phyloP scores from a whole-genome alignment of 495 filamentous ascomycete species.

The Aspergillus wentii region DNA sequence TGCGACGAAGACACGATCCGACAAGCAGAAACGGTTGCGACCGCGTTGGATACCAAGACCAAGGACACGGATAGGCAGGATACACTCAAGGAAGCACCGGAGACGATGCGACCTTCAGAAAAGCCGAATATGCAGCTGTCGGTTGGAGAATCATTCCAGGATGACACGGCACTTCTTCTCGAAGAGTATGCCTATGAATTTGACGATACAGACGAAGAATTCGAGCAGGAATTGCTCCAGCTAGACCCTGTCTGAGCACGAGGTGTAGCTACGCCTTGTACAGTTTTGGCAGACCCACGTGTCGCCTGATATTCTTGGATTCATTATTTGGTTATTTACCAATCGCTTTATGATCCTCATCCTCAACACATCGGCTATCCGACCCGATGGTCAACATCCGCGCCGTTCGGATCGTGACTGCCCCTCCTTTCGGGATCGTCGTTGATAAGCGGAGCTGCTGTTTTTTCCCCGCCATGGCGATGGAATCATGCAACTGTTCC shows the following conservation, averaged over 20 bases:
- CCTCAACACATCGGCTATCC: too few species aligned
- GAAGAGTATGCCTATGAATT: slow-evolving; percentile 30
- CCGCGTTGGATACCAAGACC: neutral
- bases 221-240: slow-evolving; percentile 20
- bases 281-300: too few species aligned
- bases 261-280: too few species aligned
- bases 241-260: slow-evolving; percentile 12
- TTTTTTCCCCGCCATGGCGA: slow-evolving; percentile 1
- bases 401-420: slow-evolving; percentile 19
- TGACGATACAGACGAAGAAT: slow-evolving; percentile 22
- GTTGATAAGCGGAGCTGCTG: slow-evolving; percentile 9
- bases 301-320: too few species aligned
- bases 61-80: neutral
- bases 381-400: slow-evolving; percentile 22
- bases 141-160: slow-evolving; percentile 30
- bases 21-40: slow-evolving; percentile 15
- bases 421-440: slow-evolving; percentile 13
- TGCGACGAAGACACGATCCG: slow-evolving; percentile 30
- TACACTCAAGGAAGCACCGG: neutral
- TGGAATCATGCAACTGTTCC: slow-evolving; percentile 2
- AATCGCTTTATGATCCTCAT: neutral
- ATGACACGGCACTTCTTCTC: slow-evolving; percentile 35
- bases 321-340: neutral
- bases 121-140: neutral
- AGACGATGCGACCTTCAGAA: neutral